Evolutionary conservation across 345 rosid species (phyloP).

Genomic region (Salix koriyanagi): DNA sequence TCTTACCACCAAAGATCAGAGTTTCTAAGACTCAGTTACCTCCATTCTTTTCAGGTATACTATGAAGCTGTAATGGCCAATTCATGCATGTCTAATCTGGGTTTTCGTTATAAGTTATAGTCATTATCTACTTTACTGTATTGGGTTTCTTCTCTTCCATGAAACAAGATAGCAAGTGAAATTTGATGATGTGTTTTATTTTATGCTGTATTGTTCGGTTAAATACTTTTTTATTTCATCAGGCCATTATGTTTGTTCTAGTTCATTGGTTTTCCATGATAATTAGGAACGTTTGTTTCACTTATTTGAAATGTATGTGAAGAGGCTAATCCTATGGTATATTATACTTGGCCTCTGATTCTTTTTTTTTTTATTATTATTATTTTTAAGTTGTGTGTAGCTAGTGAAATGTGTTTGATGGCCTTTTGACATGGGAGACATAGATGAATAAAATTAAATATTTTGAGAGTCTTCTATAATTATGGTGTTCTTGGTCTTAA

Average conservation of each 20-base stretch:
- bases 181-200: background rate
- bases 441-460: too few relatives aligned
- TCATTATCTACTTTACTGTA: background rate
- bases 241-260: background rate
- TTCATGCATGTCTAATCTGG: background rate
- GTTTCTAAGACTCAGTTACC: constrained; percentile 31
- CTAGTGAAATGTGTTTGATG: background rate
- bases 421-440: too few relatives aligned
- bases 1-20: constrained; percentile 15
- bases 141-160: background rate
- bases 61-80: background rate
- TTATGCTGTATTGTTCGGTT: too few relatives aligned
- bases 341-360: background rate
- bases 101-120: background rate
- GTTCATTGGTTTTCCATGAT: background rate
- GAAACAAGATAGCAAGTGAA: background rate
- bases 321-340: background rate
- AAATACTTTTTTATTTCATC: background rate
- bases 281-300: background rate
- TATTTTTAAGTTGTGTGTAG: background rate
- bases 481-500: too few relatives aligned
- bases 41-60: constrained; percentile 49
- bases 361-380: background rate
- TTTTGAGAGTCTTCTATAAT: too few relatives aligned
- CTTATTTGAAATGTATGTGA: background rate